phyloP scores from a whole-genome alignment of 805 yeast genomes.

The Aciculoconidium aculeatum region DNA sequence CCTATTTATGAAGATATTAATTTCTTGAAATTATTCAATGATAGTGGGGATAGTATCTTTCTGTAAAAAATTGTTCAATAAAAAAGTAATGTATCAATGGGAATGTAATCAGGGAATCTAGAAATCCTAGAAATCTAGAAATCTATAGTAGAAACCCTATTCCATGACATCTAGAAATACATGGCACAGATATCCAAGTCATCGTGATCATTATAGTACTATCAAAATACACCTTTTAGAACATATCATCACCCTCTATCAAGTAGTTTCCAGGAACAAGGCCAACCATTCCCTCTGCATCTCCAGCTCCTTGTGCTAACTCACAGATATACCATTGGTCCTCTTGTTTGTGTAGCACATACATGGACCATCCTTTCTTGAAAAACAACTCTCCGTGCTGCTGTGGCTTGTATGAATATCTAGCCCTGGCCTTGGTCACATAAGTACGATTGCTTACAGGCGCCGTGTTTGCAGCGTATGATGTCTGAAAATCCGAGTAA shows the following conservation, averaged over 20 bases:
- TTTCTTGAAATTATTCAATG: too few relatives aligned
- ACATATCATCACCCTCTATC: conserved; percentile 23
- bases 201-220: background rate
- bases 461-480: conserved; percentile 8
- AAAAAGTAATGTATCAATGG: too few relatives aligned
- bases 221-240: conserved; percentile 5
- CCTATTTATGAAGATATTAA: too few relatives aligned
- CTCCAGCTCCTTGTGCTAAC: conserved; percentile 29
- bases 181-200: too few relatives aligned
- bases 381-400: conserved; percentile 36
- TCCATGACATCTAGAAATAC: too few relatives aligned
- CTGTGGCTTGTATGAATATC: conserved; percentile 35
- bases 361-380: conserved; percentile 38
- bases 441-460: conserved; percentile 27
- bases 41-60: too few relatives aligned
- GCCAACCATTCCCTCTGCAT: conserved; percentile 30
- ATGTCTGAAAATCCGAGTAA: background rate
- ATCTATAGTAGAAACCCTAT: too few relatives aligned
- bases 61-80: too few relatives aligned
- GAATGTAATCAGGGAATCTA: too few relatives aligned
- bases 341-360: conserved; percentile 36
- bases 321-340: conserved; percentile 43
- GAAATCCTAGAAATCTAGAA: too few relatives aligned
- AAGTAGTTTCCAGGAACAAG: conserved; percentile 41
- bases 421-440: conserved; percentile 32